A percentile compares a stretch with the other conserved stretches of the same genome.
These are phyloP conservation scores for Glycine soja DNA, from an alignment of 306 rosid genomes.

Conservation along the genomic window DNA sequence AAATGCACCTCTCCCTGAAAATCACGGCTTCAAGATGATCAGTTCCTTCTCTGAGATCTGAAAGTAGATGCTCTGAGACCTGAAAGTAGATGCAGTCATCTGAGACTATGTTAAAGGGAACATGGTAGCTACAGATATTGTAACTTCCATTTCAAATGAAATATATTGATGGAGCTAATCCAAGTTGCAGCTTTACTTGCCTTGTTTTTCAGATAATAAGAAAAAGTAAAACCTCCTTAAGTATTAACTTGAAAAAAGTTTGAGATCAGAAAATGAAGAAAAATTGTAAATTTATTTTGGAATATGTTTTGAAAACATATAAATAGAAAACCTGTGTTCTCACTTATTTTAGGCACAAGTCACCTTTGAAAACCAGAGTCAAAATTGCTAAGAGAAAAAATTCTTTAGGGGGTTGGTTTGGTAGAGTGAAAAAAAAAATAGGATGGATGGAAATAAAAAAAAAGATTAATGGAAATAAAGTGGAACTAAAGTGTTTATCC, in stretches of 20 bases:
- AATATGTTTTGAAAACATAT: neutral
- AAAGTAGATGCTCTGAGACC: slow-evolving; percentile 46
- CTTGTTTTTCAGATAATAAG: neutral
- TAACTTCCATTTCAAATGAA: slow-evolving; percentile 12
- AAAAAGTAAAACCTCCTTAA: neutral
- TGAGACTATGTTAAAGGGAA: slow-evolving; percentile 31
- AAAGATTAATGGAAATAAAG: too few species aligned
- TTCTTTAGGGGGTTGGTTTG: too few species aligned
- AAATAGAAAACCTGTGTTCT: neutral
- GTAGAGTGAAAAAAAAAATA: too few species aligned
- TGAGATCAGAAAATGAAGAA: neutral
- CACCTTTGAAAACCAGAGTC: neutral
- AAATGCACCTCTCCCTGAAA: slow-evolving; percentile 75
- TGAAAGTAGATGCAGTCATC: slow-evolving; percentile 34
- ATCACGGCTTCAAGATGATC: slow-evolving; percentile 72
- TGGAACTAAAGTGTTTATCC: too few species aligned
- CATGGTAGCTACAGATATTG: slow-evolving; percentile 5
- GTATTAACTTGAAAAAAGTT: neutral
- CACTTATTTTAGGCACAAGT: neutral
- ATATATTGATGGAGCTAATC: neutral
- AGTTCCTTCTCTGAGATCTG: slow-evolving; percentile 64
- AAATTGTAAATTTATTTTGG: neutral
- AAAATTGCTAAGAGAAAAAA: neutral
- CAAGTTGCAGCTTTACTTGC: neutral
- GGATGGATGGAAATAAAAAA: too few species aligned